These are phyloP conservation scores for Fusarium marasasianum DNA, from an alignment of 2,329 filamentous ascomycete genomes.

Conservation along the genomic window DNA sequence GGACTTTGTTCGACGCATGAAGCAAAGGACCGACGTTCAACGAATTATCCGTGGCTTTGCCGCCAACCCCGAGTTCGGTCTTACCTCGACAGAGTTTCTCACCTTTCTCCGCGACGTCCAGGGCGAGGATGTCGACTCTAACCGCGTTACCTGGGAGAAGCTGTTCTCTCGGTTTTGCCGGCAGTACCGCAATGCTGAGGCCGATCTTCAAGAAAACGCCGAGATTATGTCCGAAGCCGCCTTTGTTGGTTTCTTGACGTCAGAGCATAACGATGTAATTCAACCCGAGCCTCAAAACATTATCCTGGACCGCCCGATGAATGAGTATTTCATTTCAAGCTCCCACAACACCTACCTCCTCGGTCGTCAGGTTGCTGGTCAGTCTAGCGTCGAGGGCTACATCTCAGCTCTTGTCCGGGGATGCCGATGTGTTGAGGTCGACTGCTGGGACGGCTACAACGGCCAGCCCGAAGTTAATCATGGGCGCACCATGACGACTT, in stretches of 20 bases:
- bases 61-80: slow-evolving; percentile 66
- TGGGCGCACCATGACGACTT: slow-evolving; percentile 86
- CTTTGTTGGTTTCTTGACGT: slow-evolving; percentile 81
- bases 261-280: slow-evolving; percentile 76
- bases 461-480: slow-evolving; percentile 91
- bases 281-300: slow-evolving; percentile 68
- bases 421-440: slow-evolving; percentile 95
- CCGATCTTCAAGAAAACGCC: slow-evolving; percentile 54
- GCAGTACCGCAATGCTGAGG: slow-evolving; percentile 61
- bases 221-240: slow-evolving; percentile 78
- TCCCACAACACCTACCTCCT: slow-evolving; percentile 98
- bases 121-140: slow-evolving; percentile 76
- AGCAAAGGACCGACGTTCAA: slow-evolving; percentile 83
- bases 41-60: slow-evolving; percentile 74
- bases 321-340: slow-evolving; percentile 98
- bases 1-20: slow-evolving; percentile 83
- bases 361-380: slow-evolving; percentile 87
- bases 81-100: slow-evolving; percentile 79
- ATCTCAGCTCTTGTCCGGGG: slow-evolving; percentile 87
- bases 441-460: slow-evolving; percentile 95
- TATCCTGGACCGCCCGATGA: slow-evolving; percentile 82
- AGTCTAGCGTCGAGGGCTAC: slow-evolving; percentile 95
- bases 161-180: slow-evolving; percentile 77
- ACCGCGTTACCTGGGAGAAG: slow-evolving; percentile 73
- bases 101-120: slow-evolving; percentile 79